These are phyloP conservation scores for Malus hybrid DNA, from an alignment of 331 rosid genomes.

Conservation along the genomic window DNA sequence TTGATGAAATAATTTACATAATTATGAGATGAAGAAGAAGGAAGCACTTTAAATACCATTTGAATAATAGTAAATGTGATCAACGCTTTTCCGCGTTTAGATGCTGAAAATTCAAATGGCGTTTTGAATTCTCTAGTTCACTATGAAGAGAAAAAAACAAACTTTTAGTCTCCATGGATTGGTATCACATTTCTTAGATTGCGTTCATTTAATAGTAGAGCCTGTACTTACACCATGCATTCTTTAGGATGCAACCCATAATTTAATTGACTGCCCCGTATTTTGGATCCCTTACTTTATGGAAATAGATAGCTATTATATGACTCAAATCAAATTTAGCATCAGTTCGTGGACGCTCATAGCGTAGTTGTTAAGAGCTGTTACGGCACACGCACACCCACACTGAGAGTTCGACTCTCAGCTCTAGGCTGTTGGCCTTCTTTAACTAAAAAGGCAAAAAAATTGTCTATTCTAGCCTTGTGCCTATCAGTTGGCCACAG, in stretches of 20 bases:
- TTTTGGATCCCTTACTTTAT: not conserved
- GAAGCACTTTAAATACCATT: not conserved
- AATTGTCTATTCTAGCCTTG: not conserved
- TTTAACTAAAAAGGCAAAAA: not conserved
- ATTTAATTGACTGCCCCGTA: not conserved
- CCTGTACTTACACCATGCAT: not conserved
- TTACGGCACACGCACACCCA: not conserved
- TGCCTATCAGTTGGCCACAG: not conserved
- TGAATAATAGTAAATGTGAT: not conserved
- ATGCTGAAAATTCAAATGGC: not conserved
- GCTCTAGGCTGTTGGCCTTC: not conserved
- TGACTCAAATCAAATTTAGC: not conserved
- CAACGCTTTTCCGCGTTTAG: not conserved
- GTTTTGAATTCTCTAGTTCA: not conserved
- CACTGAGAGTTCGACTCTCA: not conserved
- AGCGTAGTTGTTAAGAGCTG: not conserved
- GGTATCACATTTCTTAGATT: not conserved
- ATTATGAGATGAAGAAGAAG: not conserved
- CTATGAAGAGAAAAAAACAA: not conserved
- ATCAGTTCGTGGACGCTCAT: not conserved
- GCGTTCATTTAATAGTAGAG: not conserved
- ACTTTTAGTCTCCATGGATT: no score
- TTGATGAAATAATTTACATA: not conserved
- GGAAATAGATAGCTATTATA: not conserved
- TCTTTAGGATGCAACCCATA: not conserved